phyloP scores from a whole-genome alignment of 108 stramenopile species.

The Conticribra weissflogii region DNA sequence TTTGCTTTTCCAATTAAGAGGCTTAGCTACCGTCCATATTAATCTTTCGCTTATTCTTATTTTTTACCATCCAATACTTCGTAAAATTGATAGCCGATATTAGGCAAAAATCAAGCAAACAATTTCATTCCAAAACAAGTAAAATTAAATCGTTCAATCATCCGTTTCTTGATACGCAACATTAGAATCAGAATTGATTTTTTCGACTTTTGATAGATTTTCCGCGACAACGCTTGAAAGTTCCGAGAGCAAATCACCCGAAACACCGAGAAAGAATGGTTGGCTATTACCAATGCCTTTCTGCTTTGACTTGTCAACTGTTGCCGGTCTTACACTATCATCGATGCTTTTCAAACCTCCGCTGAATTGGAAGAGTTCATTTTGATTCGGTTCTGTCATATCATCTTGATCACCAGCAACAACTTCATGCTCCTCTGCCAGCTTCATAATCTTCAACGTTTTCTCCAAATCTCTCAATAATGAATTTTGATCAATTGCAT shows the following conservation, averaged over 20 bases:
- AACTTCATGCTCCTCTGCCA: constrained; percentile 40
- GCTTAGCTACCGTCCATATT: no score
- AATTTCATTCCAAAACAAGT: no score
- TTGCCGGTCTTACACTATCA: neutral
- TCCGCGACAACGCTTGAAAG: constrained; percentile 23
- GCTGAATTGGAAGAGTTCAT: neutral
- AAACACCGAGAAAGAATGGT: constrained; percentile 30
- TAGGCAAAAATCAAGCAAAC: no score
- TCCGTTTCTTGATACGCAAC: no score
- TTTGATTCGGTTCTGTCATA: neutral
- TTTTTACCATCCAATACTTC: no score
- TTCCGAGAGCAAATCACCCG: constrained; percentile 36
- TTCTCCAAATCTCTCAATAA: constrained; percentile 40
- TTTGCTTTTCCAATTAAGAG: no score
- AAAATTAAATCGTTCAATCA: no score
- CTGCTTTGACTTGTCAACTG: neutral
- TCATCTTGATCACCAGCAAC: constrained; percentile 2
- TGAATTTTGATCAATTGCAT: constrained; percentile 13
- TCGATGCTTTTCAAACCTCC: neutral
- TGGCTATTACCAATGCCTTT: neutral
- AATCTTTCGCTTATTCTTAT: no score
- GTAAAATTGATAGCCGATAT: no score
- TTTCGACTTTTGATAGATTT: no score
- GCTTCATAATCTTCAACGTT: constrained; percentile 29
- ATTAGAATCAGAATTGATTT: no score